Conservation (phyloP, 257 asterid species). For the Misopates orontium region DNA sequence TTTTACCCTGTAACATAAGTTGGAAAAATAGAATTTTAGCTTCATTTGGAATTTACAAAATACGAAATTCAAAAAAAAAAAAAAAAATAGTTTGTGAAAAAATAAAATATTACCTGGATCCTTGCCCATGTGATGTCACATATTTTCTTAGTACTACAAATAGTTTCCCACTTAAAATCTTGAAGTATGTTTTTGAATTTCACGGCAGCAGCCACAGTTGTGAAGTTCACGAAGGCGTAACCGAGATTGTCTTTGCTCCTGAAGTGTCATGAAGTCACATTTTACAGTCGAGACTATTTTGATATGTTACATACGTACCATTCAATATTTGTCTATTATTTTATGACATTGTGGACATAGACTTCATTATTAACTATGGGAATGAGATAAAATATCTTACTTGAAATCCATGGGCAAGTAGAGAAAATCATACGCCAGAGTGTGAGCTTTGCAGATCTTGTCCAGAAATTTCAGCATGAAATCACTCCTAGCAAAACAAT, state of each 20-base stretch:
- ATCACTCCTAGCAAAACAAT: constrained; percentile 38
- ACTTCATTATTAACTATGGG: too few species aligned
- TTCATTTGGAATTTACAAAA: not conserved
- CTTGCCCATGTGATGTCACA: constrained; percentile 51
- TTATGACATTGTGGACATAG: too few species aligned
- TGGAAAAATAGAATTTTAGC: not conserved
- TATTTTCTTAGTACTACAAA: constrained; percentile 31
- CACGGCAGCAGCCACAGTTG: constrained; percentile 30
- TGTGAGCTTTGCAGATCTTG: constrained; percentile 23
- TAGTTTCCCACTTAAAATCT: constrained; percentile 37
- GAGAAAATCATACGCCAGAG: constrained; percentile 53
- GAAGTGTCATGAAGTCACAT: not conserved
- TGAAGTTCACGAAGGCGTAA: constrained; percentile 56
- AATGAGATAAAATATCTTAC: not conserved
- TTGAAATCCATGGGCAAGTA: constrained; percentile 47
- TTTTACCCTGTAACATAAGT: constrained; percentile 34
- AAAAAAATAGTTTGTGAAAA: not conserved
- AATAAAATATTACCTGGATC: constrained; percentile 40
- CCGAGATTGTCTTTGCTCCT: constrained; percentile 45
- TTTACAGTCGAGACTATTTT: not conserved
- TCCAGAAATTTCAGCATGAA: constrained; percentile 49
- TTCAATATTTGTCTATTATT: not conserved
- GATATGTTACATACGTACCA: not conserved
- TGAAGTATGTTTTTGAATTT: constrained; percentile 27
- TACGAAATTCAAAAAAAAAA: not conserved